A percentile compares a stretch with the other conserved stretches of the same genome.
Evolutionary conservation across 176 grass and related monocot genomes (phyloP).

Genomic region (Coix lacrymajobi): DNA sequence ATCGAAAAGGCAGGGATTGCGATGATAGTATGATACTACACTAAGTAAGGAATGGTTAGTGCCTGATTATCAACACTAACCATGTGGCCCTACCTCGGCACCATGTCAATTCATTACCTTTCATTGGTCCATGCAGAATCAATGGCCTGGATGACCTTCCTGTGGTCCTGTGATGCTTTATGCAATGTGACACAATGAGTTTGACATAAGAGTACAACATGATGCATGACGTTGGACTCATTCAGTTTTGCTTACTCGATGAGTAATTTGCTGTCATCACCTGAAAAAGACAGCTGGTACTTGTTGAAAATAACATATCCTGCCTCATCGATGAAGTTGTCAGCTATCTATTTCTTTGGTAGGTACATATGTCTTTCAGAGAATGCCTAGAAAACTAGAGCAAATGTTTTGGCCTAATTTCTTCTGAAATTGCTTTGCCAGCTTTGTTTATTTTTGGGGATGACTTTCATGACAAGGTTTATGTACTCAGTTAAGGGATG

Average conservation of each 20-base stretch:
- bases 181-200: conserved; percentile 36
- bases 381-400: neutral
- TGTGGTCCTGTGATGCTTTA: conserved; percentile 34
- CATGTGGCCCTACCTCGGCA: too few species aligned
- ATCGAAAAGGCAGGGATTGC: neutral
- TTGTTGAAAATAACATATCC: conserved; percentile 20
- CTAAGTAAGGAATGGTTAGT: conserved; percentile 5
- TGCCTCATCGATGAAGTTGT: conserved; percentile 13
- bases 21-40: neutral
- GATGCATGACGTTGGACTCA: neutral
- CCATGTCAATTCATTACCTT: conserved; percentile 3
- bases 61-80: conserved; percentile 1
- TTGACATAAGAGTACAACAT: conserved; percentile 26
- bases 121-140: conserved; percentile 35
- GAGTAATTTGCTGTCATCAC: conserved; percentile 12
- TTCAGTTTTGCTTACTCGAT: conserved; percentile 2
- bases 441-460: conserved; percentile 32
- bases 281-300: conserved; percentile 10
- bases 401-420: neutral
- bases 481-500: conserved; percentile 5
- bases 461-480: conserved; percentile 2
- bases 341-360: conserved; percentile 17
- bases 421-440: conserved; percentile 18
- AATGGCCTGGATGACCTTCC: neutral
- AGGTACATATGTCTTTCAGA: conserved; percentile 16